Base-by-base conservation (phyloP, 2,329 filamentous ascomycete species). In the Leptoxyphium fumago region DNA sequence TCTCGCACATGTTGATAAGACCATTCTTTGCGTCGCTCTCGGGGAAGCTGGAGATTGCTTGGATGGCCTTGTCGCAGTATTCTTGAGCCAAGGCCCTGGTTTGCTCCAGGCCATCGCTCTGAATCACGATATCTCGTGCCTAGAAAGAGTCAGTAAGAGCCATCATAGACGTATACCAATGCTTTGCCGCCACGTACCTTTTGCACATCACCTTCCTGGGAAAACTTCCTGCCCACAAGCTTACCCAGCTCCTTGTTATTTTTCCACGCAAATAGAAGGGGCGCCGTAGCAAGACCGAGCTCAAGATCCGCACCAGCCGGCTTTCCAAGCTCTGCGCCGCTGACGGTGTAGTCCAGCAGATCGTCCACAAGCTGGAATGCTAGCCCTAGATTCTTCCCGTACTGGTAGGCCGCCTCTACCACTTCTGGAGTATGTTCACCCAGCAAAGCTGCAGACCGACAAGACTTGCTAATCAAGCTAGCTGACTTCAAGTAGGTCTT, bases 401-500 rank as follows among this genome's bases (percentile, higher is more conserved):
- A 98, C 13, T 75, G 65, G 60, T 98, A 98, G 2, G 89, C 85
- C 9, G 87, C 84, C 52, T 98, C 88, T 2, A 95, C 85, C 1
- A 91, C 86, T 48, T 81, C 74, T 0, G 74, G 72, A 29, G 87
- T 75, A 29, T 80, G 77, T 11, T 84, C 79, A 28, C 91, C 88
- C 14, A 98, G 72, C 39, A 98, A 69, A 2, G 91, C 89, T 2
- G 91, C 78, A 0, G 89, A 87, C 41, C 91, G 81, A 64, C 89
- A 96, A 28, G 84, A 93, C 65, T 98, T 98, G 61, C 84, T 93
- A 60, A 98, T 96, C 56, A 98, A 70, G 52, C 84, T 93, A 3
- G 91, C 91, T 1, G 86, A 93, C 70, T 98, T 98, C 53, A 98
- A 75, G 60, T 98, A 98, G 26, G 91, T 98, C 73, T 98, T 98